Conservation (phyloP, 768 basidiomycete species). For the Lactarius hengduanensis region DNA sequence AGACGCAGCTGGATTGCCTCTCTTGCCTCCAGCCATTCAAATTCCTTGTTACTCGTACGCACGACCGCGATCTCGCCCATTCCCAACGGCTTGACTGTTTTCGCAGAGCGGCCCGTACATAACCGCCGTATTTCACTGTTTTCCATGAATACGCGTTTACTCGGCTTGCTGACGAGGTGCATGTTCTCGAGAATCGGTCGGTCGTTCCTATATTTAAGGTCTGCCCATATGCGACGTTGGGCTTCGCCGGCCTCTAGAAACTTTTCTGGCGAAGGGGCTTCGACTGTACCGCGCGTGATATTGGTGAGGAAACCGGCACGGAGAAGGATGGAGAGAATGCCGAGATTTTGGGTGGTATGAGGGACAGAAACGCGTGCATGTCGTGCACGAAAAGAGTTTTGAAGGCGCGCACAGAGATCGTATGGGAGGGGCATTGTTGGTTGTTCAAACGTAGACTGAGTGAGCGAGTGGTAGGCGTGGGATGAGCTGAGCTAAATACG, state of each 20-base stretch:
- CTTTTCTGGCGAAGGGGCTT: conserved; percentile 57
- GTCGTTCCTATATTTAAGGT: conserved; percentile 92
- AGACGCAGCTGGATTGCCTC: conserved; percentile 81
- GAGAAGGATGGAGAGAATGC: conserved; percentile 88
- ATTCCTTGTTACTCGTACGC: conserved; percentile 62
- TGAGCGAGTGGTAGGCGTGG: not conserved
- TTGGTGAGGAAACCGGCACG: conserved; percentile 85
- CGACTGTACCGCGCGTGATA: conserved; percentile 74
- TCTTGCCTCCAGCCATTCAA: conserved; percentile 89
- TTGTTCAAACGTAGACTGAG: not conserved
- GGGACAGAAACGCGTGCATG: conserved; percentile 73
- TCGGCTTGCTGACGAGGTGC: conserved; percentile 81
- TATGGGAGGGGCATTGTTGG: conserved; percentile 59
- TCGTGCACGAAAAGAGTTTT: conserved; percentile 89
- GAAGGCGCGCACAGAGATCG: conserved; percentile 85
- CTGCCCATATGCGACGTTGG: conserved; percentile 86
- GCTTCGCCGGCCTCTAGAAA: conserved; percentile 61
- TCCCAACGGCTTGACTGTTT: conserved; percentile 77
- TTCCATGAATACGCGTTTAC: conserved; percentile 75
- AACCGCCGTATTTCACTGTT: conserved; percentile 69
- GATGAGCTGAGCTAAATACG: not conserved
- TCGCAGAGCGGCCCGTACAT: conserved; percentile 78
- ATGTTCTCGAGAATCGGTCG: conserved; percentile 77
- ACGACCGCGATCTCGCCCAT: conserved; percentile 94
- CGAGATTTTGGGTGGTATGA: conserved; percentile 87